Base-by-base conservation (phyloP, 768 basidiomycete species). In the Amanita muscaria region DNA sequence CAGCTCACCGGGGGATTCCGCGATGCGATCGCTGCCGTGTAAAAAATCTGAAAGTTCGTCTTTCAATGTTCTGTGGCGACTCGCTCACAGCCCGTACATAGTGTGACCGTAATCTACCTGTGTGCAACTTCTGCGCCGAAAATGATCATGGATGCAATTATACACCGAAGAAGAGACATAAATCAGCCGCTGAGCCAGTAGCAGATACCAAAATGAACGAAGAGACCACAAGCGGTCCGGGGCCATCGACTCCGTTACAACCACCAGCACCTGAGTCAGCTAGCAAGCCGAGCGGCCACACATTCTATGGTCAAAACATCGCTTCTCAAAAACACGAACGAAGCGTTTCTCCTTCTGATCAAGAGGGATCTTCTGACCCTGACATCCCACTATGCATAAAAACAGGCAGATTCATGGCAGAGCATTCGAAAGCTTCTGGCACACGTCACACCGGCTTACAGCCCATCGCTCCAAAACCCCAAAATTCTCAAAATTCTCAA, bases 1-100 rank as follows among this genome's bases (percentile, higher is more conserved):
- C 82, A 32, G 83, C 82, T 30, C 82, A 84, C 58, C 72, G 82
- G 47, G 82, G 82, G 18, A 83, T 84, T 48, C 82, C 82, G 23
- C 68, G 82, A 45, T 84, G 82, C 48, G 82, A 84, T 67, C 71
- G 76, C 32, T 84, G 82, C 62, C 79, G 82, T 16, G 61, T 68
- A 31, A 69, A 68, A 56, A 84, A 83, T 58, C 65, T 83, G 22
- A 84, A 83, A 64, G 82, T 81, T 42, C 49, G 70, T 55, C 49
- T 18, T 15, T 32, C 37, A 27, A 49, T 36, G 49, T 40, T 21
- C 25, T 19, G 21, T 10, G 23, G 16, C 5, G 38, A 16, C 25
- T 19, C 47, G 15, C 34, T 41, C 37, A 30, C 36, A 34, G 32
- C 30, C 6, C 21, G 36, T 22, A 16, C 42, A 18, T 48, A 84